These are phyloP conservation scores for Podospora appendiculata DNA, from an alignment of 495 filamentous ascomycete species.

Conservation along the genomic window DNA sequence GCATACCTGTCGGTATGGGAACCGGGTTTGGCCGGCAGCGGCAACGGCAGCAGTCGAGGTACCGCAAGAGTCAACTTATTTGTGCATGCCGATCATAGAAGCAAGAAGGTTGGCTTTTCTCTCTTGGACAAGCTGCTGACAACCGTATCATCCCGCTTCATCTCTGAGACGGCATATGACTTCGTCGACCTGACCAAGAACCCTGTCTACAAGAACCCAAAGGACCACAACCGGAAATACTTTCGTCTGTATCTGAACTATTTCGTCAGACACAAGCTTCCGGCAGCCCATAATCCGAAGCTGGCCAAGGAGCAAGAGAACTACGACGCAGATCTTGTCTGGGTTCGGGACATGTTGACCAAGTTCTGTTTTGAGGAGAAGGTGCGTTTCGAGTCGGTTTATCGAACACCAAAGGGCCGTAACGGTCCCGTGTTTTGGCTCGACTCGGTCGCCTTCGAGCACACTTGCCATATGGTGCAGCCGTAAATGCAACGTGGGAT, in stretches of 20 bases:
- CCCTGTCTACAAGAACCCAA: slow-evolving; percentile 9
- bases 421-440: slow-evolving; percentile 12
- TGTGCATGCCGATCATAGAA: slow-evolving; percentile 25
- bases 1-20: slow-evolving; percentile 20
- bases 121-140: slow-evolving; percentile 28
- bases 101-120: slow-evolving; percentile 26
- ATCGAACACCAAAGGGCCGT: slow-evolving; percentile 6
- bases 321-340: slow-evolving; percentile 16
- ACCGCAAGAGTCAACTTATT: slow-evolving; percentile 24
- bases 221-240: slow-evolving; percentile 14
- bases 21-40: slow-evolving; percentile 14
- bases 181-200: slow-evolving; percentile 19
- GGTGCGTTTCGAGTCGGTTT: slow-evolving; percentile 7
- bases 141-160: slow-evolving; percentile 17
- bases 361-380: slow-evolving; percentile 15
- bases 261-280: slow-evolving; percentile 12
- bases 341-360: slow-evolving; percentile 19
- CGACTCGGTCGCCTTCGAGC: slow-evolving; percentile 20
- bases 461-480: slow-evolving; percentile 7
- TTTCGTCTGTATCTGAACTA: slow-evolving; percentile 19
- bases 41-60: slow-evolving; percentile 12
- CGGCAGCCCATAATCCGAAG: neutral
- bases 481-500: too few species aligned
- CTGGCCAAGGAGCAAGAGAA: slow-evolving; percentile 5
- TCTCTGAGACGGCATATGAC: slow-evolving; percentile 14